Evolutionary conservation across 192 early-diverging fungal species (phyloP).

Genomic region (Backusella tarrabulga): DNA sequence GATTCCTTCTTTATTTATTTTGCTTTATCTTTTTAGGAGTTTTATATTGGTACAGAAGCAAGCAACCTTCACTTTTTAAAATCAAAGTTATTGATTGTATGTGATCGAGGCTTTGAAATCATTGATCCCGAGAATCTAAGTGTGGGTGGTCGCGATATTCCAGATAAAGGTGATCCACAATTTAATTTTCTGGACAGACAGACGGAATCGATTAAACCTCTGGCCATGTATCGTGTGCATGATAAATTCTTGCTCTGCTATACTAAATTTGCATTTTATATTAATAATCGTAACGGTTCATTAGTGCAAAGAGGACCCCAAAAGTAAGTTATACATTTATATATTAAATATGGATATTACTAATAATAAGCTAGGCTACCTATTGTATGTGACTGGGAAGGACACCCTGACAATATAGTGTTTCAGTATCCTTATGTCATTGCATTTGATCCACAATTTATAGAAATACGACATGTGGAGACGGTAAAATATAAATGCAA

Average conservation of each 20-base stretch:
- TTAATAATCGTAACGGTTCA: constrained; percentile 77
- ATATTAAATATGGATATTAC: neutral
- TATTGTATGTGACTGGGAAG: constrained; percentile 37
- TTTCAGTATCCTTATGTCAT: constrained; percentile 83
- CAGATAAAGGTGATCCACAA: constrained; percentile 78
- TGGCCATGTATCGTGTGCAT: constrained; percentile 80
- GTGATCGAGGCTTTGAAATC: constrained; percentile 93
- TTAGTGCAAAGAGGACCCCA: constrained; percentile 32
- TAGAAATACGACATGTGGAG: constrained; percentile 86
- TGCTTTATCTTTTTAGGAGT: constrained; percentile 58
- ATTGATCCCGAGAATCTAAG: constrained; percentile 86
- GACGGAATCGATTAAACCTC: constrained; percentile 68
- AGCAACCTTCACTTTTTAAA: constrained; percentile 85
- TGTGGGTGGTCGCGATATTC: constrained; percentile 67
- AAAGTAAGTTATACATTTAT: constrained; percentile 52
- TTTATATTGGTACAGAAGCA: constrained; percentile 91
- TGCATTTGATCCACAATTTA: constrained; percentile 86
- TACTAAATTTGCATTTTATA: constrained; percentile 91
- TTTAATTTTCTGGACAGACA: constrained; percentile 81
- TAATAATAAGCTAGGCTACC: constrained; percentile 8
- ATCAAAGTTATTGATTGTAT: constrained; percentile 86
- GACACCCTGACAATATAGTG: constrained; percentile 43
- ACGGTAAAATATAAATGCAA: constrained; percentile 42
- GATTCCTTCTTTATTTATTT: neutral
- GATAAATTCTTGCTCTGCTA: constrained; percentile 87